Evolutionary conservation across 164 flowering plant genomes (phyloP).

Genomic region (Cinnamomum micranthum): DNA sequence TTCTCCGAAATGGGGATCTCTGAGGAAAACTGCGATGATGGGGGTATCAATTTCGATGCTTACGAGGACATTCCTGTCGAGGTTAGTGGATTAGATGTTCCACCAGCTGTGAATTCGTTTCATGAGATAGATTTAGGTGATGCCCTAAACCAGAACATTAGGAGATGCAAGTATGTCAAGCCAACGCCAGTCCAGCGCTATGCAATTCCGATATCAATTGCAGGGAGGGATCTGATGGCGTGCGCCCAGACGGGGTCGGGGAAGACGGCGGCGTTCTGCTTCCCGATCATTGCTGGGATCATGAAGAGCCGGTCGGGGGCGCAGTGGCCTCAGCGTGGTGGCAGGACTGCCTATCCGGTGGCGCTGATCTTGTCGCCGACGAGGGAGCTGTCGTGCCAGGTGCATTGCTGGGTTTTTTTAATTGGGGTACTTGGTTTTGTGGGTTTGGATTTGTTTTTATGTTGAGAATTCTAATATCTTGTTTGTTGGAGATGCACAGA

Average conservation of each 20-base stretch:
- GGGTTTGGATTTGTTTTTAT: background rate
- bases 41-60: slow-evolving; percentile 40
- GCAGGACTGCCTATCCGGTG: slow-evolving; percentile 29
- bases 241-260: slow-evolving; percentile 75
- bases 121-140: slow-evolving; percentile 46
- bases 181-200: slow-evolving; percentile 66
- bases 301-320: slow-evolving; percentile 15
- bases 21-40: slow-evolving; percentile 8
- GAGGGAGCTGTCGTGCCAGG: slow-evolving; percentile 62
- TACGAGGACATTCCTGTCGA: slow-evolving; percentile 54
- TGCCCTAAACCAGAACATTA: slow-evolving; percentile 39
- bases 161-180: slow-evolving; percentile 50
- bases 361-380: slow-evolving; percentile 61
- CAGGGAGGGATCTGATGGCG: slow-evolving; percentile 66
- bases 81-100: slow-evolving; percentile 41
- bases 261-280: slow-evolving; percentile 64
- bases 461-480: background rate
- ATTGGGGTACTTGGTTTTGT: background rate
- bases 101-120: slow-evolving; percentile 39
- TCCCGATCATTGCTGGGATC: slow-evolving; percentile 53
- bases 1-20: slow-evolving; percentile 23
- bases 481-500: slow-evolving; percentile 21
- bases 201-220: slow-evolving; percentile 52
- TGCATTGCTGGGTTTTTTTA: slow-evolving; percentile 7
- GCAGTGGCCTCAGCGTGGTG: slow-evolving; percentile 3